phyloP scores from a whole-genome alignment of 2,329 filamentous ascomycete genomes.

The Nectriaceae sp. region DNA sequence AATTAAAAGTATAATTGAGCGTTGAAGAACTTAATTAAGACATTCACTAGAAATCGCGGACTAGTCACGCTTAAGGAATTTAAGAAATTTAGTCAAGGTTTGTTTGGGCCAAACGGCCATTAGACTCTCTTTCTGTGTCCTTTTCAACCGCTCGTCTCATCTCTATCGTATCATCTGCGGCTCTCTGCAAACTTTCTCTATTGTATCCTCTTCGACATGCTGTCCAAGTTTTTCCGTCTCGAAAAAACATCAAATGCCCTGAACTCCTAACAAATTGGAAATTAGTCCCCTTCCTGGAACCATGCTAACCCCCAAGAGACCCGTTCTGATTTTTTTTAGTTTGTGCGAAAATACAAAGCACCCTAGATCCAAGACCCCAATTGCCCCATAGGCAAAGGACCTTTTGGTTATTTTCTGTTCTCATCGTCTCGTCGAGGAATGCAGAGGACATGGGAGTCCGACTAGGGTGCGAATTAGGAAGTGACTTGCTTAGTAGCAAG shows the following conservation, averaged over 20 bases:
- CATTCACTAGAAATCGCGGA: no score
- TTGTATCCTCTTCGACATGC: slow-evolving; percentile 8
- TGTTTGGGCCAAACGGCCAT: no score
- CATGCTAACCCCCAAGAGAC: not conserved
- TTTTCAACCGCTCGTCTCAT: no score
- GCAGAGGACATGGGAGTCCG: not conserved
- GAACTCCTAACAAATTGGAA: slow-evolving; percentile 20
- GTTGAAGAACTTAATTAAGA: no score
- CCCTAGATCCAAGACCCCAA: no score
- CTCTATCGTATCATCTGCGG: slow-evolving; percentile 13
- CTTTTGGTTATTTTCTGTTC: not conserved
- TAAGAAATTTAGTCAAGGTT: no score
- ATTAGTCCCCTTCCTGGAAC: slow-evolving; percentile 7
- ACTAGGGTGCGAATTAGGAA: slow-evolving; percentile 1
- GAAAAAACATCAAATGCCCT: slow-evolving; percentile 10
- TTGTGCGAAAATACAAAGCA: not conserved
- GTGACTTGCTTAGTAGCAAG: slow-evolving; percentile 52
- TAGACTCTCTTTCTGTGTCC: not conserved
- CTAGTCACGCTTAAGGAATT: no score
- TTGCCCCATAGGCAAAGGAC: no score
- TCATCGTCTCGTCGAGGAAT: not conserved
- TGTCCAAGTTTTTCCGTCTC: slow-evolving; percentile 8
- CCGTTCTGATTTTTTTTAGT: not conserved
- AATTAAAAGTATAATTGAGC: no score
- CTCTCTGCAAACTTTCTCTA: slow-evolving; percentile 12